phyloP scores from a whole-genome alignment of 148 eudicot species.

The Talinum fruticosum region DNA sequence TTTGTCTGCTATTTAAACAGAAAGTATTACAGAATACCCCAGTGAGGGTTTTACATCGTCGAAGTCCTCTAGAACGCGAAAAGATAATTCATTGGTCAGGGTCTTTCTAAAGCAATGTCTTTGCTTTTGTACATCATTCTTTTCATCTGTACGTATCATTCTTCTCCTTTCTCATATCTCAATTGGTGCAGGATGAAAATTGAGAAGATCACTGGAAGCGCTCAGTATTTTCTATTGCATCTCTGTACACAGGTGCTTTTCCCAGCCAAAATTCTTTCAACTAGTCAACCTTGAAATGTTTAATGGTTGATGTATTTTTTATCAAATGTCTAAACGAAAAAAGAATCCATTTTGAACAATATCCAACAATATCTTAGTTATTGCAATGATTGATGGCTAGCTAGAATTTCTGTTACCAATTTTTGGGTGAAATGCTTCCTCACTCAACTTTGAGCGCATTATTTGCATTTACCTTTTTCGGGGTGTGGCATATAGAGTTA shows the following conservation, averaged over 20 bases:
- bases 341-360: neutral
- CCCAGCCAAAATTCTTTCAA: neutral
- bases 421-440: no score
- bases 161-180: neutral
- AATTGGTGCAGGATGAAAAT: constrained; percentile 66
- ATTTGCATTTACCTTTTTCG: neutral
- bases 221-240: constrained; percentile 82
- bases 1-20: constrained; percentile 35
- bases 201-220: constrained; percentile 74
- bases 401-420: neutral
- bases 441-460: neutral
- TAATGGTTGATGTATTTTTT: neutral
- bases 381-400: neutral
- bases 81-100: constrained; percentile 83
- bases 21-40: constrained; percentile 83
- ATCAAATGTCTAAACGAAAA: neutral
- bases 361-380: neutral
- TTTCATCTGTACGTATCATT: neutral
- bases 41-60: constrained; percentile 91
- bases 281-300: neutral
- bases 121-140: neutral
- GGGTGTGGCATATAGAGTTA: neutral
- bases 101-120: neutral
- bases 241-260: constrained; percentile 86
- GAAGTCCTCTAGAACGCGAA: constrained; percentile 93